These are phyloP conservation scores for Apophysomyces sp. DNA, from an alignment of 371 early-diverging fungal species.

Conservation along the genomic window DNA sequence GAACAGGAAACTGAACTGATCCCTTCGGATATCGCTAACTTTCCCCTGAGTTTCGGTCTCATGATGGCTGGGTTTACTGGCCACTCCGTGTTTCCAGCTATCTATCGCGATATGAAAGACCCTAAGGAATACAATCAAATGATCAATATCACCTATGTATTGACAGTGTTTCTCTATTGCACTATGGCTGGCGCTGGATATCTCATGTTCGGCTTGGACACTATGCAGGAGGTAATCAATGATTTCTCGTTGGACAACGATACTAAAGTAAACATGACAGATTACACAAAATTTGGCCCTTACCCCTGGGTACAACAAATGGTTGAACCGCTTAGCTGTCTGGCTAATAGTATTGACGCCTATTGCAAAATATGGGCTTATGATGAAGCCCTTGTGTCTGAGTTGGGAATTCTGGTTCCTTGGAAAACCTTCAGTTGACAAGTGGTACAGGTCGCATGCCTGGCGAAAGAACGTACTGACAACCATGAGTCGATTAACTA, in stretches of 20 bases:
- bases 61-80: constrained; percentile 51
- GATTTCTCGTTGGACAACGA: background rate
- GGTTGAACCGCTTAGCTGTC: constrained; percentile 49
- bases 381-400: constrained; percentile 50
- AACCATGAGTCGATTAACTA: constrained; percentile 12
- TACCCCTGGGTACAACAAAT: constrained; percentile 43
- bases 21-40: constrained; percentile 23
- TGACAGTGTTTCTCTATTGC: constrained; percentile 28
- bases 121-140: constrained; percentile 47
- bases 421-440: constrained; percentile 11
- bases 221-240: constrained; percentile 53
- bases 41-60: constrained; percentile 39
- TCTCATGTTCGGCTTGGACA: constrained; percentile 71
- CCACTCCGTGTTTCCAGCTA: constrained; percentile 66
- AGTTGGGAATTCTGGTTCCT: constrained; percentile 46
- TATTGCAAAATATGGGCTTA: constrained; percentile 61
- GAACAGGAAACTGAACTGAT: constrained; percentile 34
- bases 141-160: constrained; percentile 38
- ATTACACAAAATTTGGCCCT: constrained; percentile 62
- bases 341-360: constrained; percentile 64
- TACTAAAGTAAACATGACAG: constrained; percentile 12
- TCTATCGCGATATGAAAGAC: constrained; percentile 67
- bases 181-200: constrained; percentile 57
- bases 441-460: background rate
- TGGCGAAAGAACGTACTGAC: background rate